Evolutionary conservation across 805 yeast genomes (phyloP).

Genomic region (Yarrowia divulgata): DNA sequence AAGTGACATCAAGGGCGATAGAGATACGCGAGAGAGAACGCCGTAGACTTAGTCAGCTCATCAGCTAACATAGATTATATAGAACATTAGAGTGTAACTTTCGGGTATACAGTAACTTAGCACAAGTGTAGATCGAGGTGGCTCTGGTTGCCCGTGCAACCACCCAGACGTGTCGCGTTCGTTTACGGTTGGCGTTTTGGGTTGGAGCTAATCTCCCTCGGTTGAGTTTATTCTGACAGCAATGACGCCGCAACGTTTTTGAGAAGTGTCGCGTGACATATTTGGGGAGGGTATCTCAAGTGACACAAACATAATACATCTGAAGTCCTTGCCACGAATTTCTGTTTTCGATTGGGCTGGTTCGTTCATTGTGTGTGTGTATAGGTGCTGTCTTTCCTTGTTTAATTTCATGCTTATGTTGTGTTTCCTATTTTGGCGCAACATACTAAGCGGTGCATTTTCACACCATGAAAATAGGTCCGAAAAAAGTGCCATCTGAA

Average conservation of each 20-base stretch:
- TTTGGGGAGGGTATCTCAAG: background rate
- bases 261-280: background rate
- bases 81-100: conserved; percentile 24
- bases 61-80: conserved; percentile 29
- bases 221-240: background rate
- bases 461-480: too few relatives aligned
- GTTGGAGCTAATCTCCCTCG: conserved; percentile 20
- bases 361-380: background rate
- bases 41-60: conserved; percentile 3
- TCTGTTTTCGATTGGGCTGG: too few relatives aligned
- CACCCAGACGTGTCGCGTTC: conserved; percentile 17
- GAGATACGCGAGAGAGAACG: conserved; percentile 11
- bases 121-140: background rate
- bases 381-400: too few relatives aligned
- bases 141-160: background rate
- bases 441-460: background rate
- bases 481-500: too few relatives aligned
- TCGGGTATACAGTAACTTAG: background rate
- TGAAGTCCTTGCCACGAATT: too few relatives aligned
- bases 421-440: background rate
- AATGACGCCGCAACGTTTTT: background rate
- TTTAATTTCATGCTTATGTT: background rate
- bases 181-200: conserved; percentile 22
- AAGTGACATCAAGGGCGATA: conserved; percentile 24
- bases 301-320: background rate